These are phyloP conservation scores for Scopulariopsis brevicaulis DNA, from an alignment of 2,329 filamentous ascomycete genomes.

Conservation along the genomic window DNA sequence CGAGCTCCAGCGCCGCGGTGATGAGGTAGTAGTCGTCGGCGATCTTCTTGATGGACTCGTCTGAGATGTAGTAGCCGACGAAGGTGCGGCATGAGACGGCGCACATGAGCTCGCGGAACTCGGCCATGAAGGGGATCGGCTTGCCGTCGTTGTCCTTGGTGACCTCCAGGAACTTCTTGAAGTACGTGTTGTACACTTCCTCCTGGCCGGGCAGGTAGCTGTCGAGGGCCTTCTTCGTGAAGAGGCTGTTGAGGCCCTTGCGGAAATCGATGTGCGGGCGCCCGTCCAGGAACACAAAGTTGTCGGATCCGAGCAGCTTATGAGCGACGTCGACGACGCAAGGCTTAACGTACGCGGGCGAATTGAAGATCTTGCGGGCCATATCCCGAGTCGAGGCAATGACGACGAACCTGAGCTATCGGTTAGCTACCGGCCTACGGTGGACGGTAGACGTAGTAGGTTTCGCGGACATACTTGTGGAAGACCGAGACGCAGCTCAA, in stretches of 20 bases:
- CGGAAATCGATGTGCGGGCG: slow-evolving; percentile 93
- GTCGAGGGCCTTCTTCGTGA: slow-evolving; percentile 82
- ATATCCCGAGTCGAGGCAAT: slow-evolving; percentile 93
- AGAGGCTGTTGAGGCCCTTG: slow-evolving; percentile 89
- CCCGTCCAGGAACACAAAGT: slow-evolving; percentile 97
- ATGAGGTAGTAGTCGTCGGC: slow-evolving; percentile 96
- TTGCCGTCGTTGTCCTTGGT: slow-evolving; percentile 62
- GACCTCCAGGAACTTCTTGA: slow-evolving; percentile 64
- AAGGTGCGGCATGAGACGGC: slow-evolving; percentile 95
- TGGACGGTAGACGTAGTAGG: background rate
- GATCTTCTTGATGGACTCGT: slow-evolving; percentile 85
- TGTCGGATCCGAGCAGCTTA: slow-evolving; percentile 82
- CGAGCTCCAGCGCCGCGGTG: slow-evolving; percentile 87
- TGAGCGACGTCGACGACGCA: slow-evolving; percentile 91
- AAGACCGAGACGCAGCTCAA: slow-evolving; percentile 97
- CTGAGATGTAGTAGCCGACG: slow-evolving; percentile 87
- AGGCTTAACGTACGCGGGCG: slow-evolving; percentile 81
- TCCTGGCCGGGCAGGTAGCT: slow-evolving; percentile 86
- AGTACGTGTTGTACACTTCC: slow-evolving; percentile 82
- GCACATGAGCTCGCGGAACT: slow-evolving; percentile 91
- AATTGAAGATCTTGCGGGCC: slow-evolving; percentile 94
- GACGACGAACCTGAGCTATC: slow-evolving; percentile 67
- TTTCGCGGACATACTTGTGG: slow-evolving; percentile 64
- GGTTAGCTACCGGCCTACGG: background rate
- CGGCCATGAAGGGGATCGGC: slow-evolving; percentile 77